phyloP scores from a whole-genome alignment of 1,284 basidiomycete species.

The Ceratobasidium sp. region DNA sequence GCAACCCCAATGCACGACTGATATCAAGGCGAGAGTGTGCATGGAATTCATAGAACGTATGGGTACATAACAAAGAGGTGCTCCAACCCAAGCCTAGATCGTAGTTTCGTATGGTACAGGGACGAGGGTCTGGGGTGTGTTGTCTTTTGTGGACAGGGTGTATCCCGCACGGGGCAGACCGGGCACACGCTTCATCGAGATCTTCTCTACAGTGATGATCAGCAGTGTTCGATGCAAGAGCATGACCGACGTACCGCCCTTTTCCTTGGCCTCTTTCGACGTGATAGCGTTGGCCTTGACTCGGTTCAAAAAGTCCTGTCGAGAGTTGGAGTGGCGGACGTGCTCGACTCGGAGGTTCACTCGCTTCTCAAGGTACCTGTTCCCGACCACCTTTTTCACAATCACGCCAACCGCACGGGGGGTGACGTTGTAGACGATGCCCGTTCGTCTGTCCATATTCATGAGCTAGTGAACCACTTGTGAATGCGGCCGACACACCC shows the following conservation, averaged over 20 bases:
- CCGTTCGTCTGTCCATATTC: conserved; percentile 74
- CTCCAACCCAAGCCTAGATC: conserved; percentile 56
- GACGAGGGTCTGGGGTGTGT: conserved; percentile 91
- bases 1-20: no score
- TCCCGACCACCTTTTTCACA: conserved; percentile 98
- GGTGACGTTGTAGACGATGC: conserved; percentile 98
- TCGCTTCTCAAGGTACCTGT: conserved; percentile 99
- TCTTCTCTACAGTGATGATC: conserved; percentile 64
- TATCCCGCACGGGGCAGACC: conserved; percentile 82
- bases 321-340: conserved; percentile 97
- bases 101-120: conserved; percentile 90
- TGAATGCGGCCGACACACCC: conserved; percentile 62
- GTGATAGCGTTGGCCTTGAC: conserved; percentile 92
- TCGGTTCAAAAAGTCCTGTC: conserved; percentile 97
- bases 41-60: conserved; percentile 33
- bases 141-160: conserved; percentile 77
- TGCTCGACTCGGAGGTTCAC: conserved; percentile 99
- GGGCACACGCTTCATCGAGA: conserved; percentile 88
- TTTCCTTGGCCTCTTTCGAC: conserved; percentile 85
- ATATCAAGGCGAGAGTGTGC: conserved; percentile 1
- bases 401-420: conserved; percentile 95
- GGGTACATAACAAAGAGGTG: conserved; percentile 16
- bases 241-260: conserved; percentile 73
- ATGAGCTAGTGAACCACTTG: neutral
- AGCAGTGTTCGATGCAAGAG: conserved; percentile 20